Evolutionary conservation across 306 rosid genomes (phyloP).

Genomic region (Oemleria cerasiformis): DNA sequence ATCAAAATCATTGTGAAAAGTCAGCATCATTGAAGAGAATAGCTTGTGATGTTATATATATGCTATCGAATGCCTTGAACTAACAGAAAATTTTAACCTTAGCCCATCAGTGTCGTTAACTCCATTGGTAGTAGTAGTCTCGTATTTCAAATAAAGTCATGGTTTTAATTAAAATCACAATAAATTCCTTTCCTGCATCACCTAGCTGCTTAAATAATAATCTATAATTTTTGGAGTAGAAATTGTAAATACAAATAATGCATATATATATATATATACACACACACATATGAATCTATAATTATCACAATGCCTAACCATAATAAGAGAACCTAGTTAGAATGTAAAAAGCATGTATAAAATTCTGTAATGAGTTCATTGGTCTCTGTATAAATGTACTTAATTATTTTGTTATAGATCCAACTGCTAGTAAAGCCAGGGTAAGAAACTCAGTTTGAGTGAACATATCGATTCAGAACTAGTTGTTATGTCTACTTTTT

Average conservation of each 20-base stretch:
- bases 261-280: no score
- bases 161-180: background rate
- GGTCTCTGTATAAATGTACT: background rate
- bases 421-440: no score
- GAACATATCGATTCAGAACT: background rate
- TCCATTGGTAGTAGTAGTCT: background rate
- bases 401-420: background rate
- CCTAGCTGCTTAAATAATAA: background rate
- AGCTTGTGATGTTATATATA: slow-evolving; percentile 7
- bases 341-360: background rate
- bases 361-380: background rate
- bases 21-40: background rate
- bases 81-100: background rate
- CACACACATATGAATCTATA: no score
- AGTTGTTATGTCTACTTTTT: slow-evolving; percentile 18
- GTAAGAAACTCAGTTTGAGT: background rate
- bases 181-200: background rate
- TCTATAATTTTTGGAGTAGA: background rate
- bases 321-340: background rate
- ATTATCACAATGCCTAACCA: background rate
- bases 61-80: background rate
- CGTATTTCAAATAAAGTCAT: background rate
- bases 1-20: background rate
- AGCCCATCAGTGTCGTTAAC: background rate
- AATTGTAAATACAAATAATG: background rate